Conservation (phyloP, 495 filamentous ascomycete species). For the Pyrenula massariospora region DNA sequence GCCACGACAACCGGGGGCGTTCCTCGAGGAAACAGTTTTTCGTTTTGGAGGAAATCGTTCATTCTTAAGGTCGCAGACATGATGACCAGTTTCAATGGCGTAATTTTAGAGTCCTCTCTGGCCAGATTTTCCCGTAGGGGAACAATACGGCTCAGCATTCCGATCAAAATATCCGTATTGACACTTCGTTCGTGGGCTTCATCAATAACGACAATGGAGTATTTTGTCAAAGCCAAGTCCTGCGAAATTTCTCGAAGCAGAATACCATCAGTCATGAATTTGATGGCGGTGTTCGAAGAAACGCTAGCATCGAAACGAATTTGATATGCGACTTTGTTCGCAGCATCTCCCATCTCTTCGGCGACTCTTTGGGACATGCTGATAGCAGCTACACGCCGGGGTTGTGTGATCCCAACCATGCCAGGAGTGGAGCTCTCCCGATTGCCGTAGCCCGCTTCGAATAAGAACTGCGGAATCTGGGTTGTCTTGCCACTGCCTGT, state of each 20-base stretch:
- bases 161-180: conserved; percentile 94
- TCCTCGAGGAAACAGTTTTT: conserved; percentile 58
- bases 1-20: conserved; percentile 78
- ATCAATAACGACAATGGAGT: conserved; percentile 88
- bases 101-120: conserved; percentile 46
- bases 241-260: conserved; percentile 81
- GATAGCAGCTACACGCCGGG: conserved; percentile 81
- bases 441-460: conserved; percentile 85
- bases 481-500: conserved; percentile 98
- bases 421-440: conserved; percentile 67
- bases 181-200: conserved; percentile 96
- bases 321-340: conserved; percentile 74
- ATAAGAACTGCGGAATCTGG: conserved; percentile 91
- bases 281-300: conserved; percentile 77
- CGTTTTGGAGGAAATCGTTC: conserved; percentile 81
- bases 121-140: conserved; percentile 58
- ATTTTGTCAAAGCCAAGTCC: conserved; percentile 85
- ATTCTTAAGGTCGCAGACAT: conserved; percentile 95
- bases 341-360: conserved; percentile 63
- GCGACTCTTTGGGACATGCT: conserved; percentile 90
- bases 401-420: conserved; percentile 91
- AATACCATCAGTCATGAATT: conserved; percentile 99
- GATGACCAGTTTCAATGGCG: conserved; percentile 85
- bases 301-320: conserved; percentile 88
- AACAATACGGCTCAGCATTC: conserved; percentile 88